Conservation (phyloP, 1,284 basidiomycete genomes). For the Uromyces viciae-fabae region DNA sequence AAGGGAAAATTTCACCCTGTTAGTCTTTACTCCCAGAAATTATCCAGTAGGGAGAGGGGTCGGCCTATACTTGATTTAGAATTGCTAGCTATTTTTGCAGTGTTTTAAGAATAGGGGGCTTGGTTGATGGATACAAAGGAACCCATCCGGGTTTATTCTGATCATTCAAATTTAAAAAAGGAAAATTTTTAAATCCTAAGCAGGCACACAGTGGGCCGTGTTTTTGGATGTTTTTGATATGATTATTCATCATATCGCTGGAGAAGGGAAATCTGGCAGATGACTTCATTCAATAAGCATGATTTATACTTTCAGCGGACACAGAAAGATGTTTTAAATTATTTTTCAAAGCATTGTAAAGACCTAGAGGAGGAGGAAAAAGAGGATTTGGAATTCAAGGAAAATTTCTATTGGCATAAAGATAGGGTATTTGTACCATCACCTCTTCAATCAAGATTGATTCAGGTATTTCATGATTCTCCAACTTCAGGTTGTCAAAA, state of each 20-base stretch:
- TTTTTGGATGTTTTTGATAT: not conserved
- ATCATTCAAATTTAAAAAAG: conserved; percentile 2
- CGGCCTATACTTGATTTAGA: not conserved
- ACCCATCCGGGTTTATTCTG: not conserved
- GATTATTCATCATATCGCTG: not conserved
- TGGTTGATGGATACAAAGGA: not conserved
- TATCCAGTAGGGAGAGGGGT: not conserved
- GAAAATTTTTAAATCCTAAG: not conserved
- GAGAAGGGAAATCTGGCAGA: not conserved
- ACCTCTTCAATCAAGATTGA: not conserved
- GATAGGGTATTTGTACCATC: not conserved
- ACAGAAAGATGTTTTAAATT: not conserved
- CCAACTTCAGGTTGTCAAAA: not conserved
- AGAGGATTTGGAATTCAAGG: not conserved
- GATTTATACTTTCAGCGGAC: not conserved
- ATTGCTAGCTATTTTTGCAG: not conserved
- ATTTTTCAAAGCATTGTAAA: not conserved
- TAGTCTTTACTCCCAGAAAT: not conserved
- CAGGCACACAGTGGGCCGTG: not conserved
- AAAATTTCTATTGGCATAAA: not conserved
- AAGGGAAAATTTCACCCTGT: not conserved
- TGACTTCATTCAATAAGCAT: not conserved
- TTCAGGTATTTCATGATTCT: not conserved
- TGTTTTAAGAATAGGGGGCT: not conserved
- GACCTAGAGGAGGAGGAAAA: not conserved